A percentile compares a stretch with the other conserved stretches of the same genome.
Evolutionary conservation across 2,329 filamentous ascomycete genomes (phyloP).

Genomic region (Alternaria panax): DNA sequence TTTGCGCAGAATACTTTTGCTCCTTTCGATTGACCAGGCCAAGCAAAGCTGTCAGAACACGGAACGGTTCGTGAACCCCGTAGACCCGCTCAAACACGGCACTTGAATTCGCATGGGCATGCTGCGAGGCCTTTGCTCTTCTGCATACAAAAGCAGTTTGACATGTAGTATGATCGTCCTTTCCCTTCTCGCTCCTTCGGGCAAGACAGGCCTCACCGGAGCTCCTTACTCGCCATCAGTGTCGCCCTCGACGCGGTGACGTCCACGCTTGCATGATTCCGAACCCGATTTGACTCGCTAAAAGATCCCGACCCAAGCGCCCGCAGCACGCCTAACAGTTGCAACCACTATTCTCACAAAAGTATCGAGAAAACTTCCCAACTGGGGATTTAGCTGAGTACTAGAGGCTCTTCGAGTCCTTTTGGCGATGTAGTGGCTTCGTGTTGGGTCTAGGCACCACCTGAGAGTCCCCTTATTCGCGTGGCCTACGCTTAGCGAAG

Average conservation of each 20-base stretch:
- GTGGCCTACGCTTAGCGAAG: conserved; percentile 5
- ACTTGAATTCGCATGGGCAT: conserved; percentile 2
- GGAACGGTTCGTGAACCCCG: conserved; percentile 7
- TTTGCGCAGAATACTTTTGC: neutral
- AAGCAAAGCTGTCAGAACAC: conserved; percentile 5
- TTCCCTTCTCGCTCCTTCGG: conserved; percentile 6
- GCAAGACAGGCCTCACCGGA: neutral
- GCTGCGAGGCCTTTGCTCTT: neutral
- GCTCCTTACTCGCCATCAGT: neutral
- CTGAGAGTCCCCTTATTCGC: neutral
- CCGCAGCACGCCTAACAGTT: conserved; percentile 2
- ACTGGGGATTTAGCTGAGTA: neutral
- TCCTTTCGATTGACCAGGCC: neutral
- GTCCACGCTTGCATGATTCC: conserved; percentile 10
- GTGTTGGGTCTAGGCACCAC: neutral
- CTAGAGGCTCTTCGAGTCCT: neutral
- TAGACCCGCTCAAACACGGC: conserved; percentile 6
- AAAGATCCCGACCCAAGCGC: conserved; percentile 7
- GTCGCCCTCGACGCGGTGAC: neutral
- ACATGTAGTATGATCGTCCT: conserved; percentile 4
- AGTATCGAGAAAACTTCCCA: neutral
- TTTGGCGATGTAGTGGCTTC: neutral
- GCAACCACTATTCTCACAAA: neutral
- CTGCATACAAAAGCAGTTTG: neutral
- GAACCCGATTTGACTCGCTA: conserved; percentile 7